Percentiles rank a stretch among this genome's conserved stretches.
Evolutionary conservation across 1,139 yeast genomes (phyloP).

Genomic region (Sugiyamaella paludigena): DNA sequence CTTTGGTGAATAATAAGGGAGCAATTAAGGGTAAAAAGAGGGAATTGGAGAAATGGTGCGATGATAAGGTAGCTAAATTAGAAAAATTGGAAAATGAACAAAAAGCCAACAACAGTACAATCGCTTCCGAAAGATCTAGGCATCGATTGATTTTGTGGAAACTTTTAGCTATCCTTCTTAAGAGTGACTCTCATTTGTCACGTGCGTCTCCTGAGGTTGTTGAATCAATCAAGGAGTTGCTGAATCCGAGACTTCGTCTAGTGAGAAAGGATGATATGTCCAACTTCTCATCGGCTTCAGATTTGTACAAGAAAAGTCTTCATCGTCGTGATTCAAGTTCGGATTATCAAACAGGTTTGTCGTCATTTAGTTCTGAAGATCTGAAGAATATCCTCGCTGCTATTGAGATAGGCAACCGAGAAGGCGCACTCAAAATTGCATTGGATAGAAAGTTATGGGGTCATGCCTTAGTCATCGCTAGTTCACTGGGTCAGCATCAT

Average conservation of each 20-base stretch:
- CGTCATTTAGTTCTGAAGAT: conserved; percentile 37
- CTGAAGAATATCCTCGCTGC: conserved; percentile 34
- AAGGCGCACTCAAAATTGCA: conserved; percentile 63
- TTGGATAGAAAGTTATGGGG: conserved; percentile 72
- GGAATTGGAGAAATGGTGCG: conserved; percentile 64
- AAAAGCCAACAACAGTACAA: conserved; percentile 33
- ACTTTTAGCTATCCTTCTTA: conserved; percentile 30
- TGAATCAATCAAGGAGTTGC: conserved; percentile 23
- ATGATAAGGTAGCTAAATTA: conserved; percentile 35
- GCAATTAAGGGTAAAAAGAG: conserved; percentile 53
- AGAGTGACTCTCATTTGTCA: conserved; percentile 25
- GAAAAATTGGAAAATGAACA: conserved; percentile 24
- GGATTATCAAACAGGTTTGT: conserved; percentile 29
- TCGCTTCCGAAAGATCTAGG: conserved; percentile 21
- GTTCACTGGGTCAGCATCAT: conserved; percentile 58
- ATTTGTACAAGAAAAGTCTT: conserved; percentile 23
- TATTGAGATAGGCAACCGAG: conserved; percentile 62
- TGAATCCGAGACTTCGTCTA: conserved; percentile 27
- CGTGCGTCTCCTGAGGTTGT: conserved; percentile 21
- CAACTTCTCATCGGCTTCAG: conserved; percentile 29
- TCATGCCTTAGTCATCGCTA: conserved; percentile 68
- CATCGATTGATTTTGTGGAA: conserved; percentile 36
- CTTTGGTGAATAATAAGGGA: conserved; percentile 47
- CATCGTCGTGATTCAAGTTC: conserved; percentile 19
- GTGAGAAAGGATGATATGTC: conserved; percentile 19